A percentile compares a stretch with the other conserved stretches of the same genome.
Evolutionary conservation across 1,139 yeast genomes (phyloP).

Genomic region (Saccharomyces pastorianus): DNA sequence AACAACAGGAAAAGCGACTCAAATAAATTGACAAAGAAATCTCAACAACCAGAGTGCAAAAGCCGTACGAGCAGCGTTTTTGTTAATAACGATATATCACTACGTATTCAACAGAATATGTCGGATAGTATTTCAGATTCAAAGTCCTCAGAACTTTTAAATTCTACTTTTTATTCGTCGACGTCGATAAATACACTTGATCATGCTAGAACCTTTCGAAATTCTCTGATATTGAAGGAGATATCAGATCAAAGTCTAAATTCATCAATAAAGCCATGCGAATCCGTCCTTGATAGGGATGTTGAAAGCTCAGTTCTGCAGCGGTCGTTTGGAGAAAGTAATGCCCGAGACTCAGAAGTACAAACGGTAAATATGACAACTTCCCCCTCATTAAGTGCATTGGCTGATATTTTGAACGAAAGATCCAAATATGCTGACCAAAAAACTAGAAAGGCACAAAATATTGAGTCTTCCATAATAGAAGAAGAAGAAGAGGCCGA

Average conservation of each 20-base stretch:
- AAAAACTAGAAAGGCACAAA: slow-evolving; percentile 16
- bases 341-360: slow-evolving; percentile 10
- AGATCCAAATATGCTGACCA: slow-evolving; percentile 29
- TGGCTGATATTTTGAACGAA: slow-evolving; percentile 34
- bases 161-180: slow-evolving; percentile 29
- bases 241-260: slow-evolving; percentile 17
- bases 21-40: not conserved
- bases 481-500: slow-evolving; percentile 30
- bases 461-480: slow-evolving; percentile 13
- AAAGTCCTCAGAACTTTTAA: slow-evolving; percentile 7
- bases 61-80: not conserved
- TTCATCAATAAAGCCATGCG: slow-evolving; percentile 5
- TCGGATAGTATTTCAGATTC: not conserved
- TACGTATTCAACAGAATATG: not conserved
- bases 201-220: slow-evolving; percentile 43
- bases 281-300: slow-evolving; percentile 1
- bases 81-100: not conserved
- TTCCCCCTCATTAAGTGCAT: slow-evolving; percentile 37
- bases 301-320: not conserved
- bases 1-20: not conserved
- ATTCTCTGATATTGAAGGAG: slow-evolving; percentile 37
- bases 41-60: not conserved
- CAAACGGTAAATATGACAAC: slow-evolving; percentile 36
- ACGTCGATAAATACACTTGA: slow-evolving; percentile 30
- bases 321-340: not conserved